Percentiles rank a stretch among this genome's conserved stretches.
Conservation (phyloP, 1,284 basidiomycete genomes). For the Fomitopsis pinicola region DNA sequence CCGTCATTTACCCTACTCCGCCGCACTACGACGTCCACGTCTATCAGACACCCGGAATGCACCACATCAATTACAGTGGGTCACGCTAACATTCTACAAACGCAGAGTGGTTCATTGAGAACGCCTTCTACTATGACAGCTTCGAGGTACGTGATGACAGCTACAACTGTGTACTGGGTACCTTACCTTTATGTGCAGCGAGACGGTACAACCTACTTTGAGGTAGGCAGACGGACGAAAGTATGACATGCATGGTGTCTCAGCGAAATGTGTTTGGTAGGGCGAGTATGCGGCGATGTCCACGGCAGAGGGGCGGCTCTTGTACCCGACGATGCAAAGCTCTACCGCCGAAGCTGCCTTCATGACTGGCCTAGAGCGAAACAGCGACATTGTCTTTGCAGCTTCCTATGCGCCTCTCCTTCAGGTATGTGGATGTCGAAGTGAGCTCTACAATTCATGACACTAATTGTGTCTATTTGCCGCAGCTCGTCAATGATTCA, state of each 20-base stretch:
- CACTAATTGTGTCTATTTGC: not conserved
- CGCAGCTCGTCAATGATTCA: constrained; percentile 46
- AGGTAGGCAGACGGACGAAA: constrained; percentile 30
- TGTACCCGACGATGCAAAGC: constrained; percentile 58
- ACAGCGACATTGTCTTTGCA: constrained; percentile 54
- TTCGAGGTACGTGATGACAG: constrained; percentile 33
- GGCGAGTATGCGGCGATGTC: constrained; percentile 71
- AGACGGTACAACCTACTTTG: constrained; percentile 50
- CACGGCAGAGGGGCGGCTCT: constrained; percentile 48
- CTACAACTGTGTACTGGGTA: not conserved
- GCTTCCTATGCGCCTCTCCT: constrained; percentile 66
- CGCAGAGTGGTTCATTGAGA: constrained; percentile 50
- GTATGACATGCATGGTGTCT: no score
- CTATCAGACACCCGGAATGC: constrained; percentile 56
- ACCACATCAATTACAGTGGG: not conserved
- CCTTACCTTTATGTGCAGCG: constrained; percentile 30
- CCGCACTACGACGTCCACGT: constrained; percentile 61
- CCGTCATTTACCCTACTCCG: constrained; percentile 49
- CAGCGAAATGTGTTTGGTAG: constrained; percentile 23
- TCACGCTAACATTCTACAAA: not conserved
- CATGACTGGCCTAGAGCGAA: constrained; percentile 67
- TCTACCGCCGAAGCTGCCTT: constrained; percentile 61
- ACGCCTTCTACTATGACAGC: constrained; percentile 58
- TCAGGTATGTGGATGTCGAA: constrained; percentile 32
- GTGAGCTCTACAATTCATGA: not conserved